Base-by-base conservation (phyloP, 2,329 filamentous ascomycete species). In the Ophiosphaerella korrae region DNA sequence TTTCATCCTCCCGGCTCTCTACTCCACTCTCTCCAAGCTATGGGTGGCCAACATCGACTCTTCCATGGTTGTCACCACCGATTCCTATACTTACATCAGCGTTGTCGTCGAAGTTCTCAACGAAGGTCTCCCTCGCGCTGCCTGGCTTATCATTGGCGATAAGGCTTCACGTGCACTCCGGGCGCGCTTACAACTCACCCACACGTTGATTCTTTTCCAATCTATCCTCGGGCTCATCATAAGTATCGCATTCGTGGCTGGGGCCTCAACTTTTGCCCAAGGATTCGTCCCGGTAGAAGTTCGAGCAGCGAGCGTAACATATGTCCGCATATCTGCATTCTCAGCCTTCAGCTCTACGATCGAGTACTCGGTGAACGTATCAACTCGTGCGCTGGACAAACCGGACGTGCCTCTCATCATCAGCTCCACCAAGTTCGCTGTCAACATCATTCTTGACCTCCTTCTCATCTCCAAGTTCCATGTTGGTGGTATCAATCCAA, bases 41-140 rank as follows among this genome's bases (percentile, higher is more conserved):
- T 90, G 86, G 88, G 81, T 90, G 2, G 85, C 87, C 2, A 81
- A 82, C 47, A 88, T 90, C 48, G 84, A 89, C 66, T 72, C 82
- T 0, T 82, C 78, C 1, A 76, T 83, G 54, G 83, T 88, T 1
- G 84, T 82, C 14, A 87, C 84, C 0, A 88, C 84, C 0, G 85
- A 88, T 50, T 75, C 80, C 0, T 89, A 88, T 69, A 89, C 85
- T 0, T 90, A 90, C 67, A 88, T 90, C 52, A 79, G 82, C 16
- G 80, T 85, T 0, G 77, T 89, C 0, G 82, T 81, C 1, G 85
- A 90, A 64, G 86, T 89, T 0, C 70, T 91, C 13, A 90, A 90
- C 57, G 88, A 91, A 66, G 87, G 88, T 0, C 81, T 91, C 0
- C 87, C 87, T 0, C 79, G 87, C 18, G 84, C 86, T 0, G 80